Conservation (phyloP, 768 basidiomycete species). For the Butyriboletus loyo region DNA sequence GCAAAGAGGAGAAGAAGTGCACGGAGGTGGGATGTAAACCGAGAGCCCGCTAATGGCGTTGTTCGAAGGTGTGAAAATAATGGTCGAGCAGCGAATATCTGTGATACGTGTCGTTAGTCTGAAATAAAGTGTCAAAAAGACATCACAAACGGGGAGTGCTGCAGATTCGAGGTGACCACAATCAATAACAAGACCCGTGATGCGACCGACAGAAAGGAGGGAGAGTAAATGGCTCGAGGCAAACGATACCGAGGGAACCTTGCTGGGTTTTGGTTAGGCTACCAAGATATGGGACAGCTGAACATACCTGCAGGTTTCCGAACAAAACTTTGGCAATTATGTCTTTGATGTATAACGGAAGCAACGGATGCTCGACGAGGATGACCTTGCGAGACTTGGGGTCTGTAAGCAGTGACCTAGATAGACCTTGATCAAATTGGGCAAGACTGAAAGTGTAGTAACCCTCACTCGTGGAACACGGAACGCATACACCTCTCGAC, state of each 20-base stretch:
- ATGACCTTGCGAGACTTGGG: constrained; percentile 95
- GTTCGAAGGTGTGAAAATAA: constrained; percentile 79
- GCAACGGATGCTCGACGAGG: constrained; percentile 82
- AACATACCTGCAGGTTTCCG: constrained; percentile 75
- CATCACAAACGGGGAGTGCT: constrained; percentile 69
- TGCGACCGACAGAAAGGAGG: constrained; percentile 79
- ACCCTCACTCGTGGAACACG: constrained; percentile 79
- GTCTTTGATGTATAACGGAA: constrained; percentile 87
- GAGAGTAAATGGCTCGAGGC: constrained; percentile 85
- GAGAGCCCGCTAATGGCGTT: constrained; percentile 83
- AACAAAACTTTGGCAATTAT: constrained; percentile 83
- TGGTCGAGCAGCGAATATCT: constrained; percentile 91
- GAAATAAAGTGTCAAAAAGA: background rate
- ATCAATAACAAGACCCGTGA: constrained; percentile 92
- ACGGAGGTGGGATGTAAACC: constrained; percentile 76
- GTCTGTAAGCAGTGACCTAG: constrained; percentile 87
- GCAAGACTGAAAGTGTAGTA: background rate
- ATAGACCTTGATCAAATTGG: constrained; percentile 19
- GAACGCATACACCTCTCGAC: constrained; percentile 68
- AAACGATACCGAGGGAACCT: constrained; percentile 96
- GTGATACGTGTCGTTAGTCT: constrained; percentile 4
- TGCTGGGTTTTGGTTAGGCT: constrained; percentile 1
- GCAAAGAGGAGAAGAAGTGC: constrained; percentile 81
- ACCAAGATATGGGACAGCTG: background rate
- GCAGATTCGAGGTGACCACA: constrained; percentile 90